Evolutionary conservation across 2,329 filamentous ascomycete genomes (phyloP), one percentile per base, ranked within the genome.

Genomic region (Trichoderma sp.): DNA sequence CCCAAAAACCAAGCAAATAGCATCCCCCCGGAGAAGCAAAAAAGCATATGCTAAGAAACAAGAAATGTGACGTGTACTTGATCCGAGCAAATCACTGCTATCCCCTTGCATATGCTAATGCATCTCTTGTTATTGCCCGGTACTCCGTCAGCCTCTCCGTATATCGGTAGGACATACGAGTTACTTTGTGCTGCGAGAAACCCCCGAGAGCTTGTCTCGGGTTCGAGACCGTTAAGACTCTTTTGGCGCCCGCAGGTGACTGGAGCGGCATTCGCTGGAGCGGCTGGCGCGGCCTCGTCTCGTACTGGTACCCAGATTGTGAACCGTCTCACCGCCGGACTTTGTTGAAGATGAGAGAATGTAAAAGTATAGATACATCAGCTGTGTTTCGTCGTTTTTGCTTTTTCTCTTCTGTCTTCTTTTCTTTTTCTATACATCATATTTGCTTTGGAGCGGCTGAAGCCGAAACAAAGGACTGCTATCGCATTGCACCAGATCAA

Each of bases 211-310:
- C 15, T 66, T 66, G 63, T 66, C 63, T 66, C 63, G 30, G 43
- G 63, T 66, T 61, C 47, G 30, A 66, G 63, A 66, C 63, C 47
- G 12, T 26, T 23, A 6, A 53, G 62, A 50, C 47, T 66, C 28
- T 50, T 26, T 50, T 66, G 43, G 63, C 63, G 62, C 62, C 62
- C 62, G 62, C 62, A 65, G 62, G 30, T 32, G 62, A 32, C 62
- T 23, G 28, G 36, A 43, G 32, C 30, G 62, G 62, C 62, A 34
- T 66, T 66, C 20, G 47, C 47, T 53, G n/a, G 47, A 53, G 47
- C 63, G 63, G 63, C 47, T 66, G 63, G 63, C 43, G 63, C 63
- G 63, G 63, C 47, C 43, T 50, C 30, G 1, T 50, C 28, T 3
- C 17, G 47, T 66, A 66, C 47, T 30, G 13, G 63, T 55, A 66